These are phyloP conservation scores for Inonotus hispidus DNA, from an alignment of 1,284 basidiomycete species.

Conservation along the genomic window DNA sequence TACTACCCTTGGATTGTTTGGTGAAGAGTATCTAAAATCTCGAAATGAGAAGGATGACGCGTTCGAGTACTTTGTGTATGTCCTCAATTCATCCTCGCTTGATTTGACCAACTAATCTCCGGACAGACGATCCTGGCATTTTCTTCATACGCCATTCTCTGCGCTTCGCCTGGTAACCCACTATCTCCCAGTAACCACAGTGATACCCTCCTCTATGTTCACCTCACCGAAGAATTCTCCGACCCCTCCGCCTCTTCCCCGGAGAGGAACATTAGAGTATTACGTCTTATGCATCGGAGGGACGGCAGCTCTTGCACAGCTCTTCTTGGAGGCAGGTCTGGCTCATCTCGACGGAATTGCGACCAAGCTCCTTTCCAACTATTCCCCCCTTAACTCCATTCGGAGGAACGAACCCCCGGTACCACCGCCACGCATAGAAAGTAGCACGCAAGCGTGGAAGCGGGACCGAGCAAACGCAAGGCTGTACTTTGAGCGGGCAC, in stretches of 20 bases:
- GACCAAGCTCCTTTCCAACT: constrained; percentile 57
- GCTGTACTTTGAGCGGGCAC: constrained; percentile 65
- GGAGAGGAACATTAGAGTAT: constrained; percentile 50
- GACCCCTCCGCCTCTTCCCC: constrained; percentile 19
- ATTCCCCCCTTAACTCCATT: constrained; percentile 68
- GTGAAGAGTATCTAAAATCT: constrained; percentile 64
- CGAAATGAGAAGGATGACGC: constrained; percentile 66
- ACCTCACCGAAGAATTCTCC: constrained; percentile 2
- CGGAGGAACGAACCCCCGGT: constrained; percentile 43
- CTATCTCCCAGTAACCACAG: constrained; percentile 33
- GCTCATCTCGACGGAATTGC: constrained; percentile 73
- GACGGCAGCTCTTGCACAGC: constrained; percentile 52
- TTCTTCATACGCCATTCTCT: constrained; percentile 63
- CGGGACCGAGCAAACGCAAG: constrained; percentile 62
- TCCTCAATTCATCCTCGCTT: constrained; percentile 18
- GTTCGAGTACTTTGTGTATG: constrained; percentile 75
- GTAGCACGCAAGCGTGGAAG: constrained; percentile 60
- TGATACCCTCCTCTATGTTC: constrained; percentile 18
- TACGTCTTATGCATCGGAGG: constrained; percentile 63
- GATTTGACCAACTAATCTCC: not conserved
- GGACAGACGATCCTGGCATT: constrained; percentile 72
- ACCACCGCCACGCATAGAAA: constrained; percentile 31
- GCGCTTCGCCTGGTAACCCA: constrained; percentile 68
- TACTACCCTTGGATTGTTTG: constrained; percentile 66
- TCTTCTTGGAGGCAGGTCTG: constrained; percentile 70